Percentiles rank a stretch among this genome's conserved stretches.
Evolutionary conservation across 805 yeast genomes (phyloP).

Genomic region (Wickerhamomyces chaumierensis): DNA sequence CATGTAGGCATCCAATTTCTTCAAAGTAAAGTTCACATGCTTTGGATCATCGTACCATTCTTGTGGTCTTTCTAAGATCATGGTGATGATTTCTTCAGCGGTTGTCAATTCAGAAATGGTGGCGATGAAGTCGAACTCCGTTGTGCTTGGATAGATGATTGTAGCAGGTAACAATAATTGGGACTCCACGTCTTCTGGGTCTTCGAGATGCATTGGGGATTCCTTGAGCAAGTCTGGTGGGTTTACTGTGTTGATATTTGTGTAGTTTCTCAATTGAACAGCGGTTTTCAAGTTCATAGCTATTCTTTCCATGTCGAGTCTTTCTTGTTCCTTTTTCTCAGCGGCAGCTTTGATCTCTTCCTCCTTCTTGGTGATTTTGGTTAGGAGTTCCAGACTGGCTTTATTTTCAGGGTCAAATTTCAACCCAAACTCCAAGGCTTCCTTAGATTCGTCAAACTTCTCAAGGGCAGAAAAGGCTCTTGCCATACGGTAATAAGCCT

Average conservation of each 20-base stretch:
- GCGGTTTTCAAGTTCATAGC: slow-evolving; percentile 44
- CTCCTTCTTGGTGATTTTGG: slow-evolving; percentile 29
- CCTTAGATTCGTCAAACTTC: slow-evolving; percentile 60
- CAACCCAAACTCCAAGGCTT: slow-evolving; percentile 55
- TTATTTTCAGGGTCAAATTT: slow-evolving; percentile 47
- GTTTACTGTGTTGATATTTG: slow-evolving; percentile 33
- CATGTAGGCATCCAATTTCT: slow-evolving; percentile 61
- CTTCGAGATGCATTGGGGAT: slow-evolving; percentile 47
- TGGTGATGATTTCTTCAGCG: slow-evolving; percentile 47
- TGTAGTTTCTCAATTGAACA: slow-evolving; percentile 44
- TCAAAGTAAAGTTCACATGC: slow-evolving; percentile 46
- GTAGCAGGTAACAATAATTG: slow-evolving; percentile 75
- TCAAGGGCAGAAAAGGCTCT: slow-evolving; percentile 66
- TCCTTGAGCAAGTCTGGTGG: slow-evolving; percentile 49
- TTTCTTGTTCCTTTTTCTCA: slow-evolving; percentile 21
- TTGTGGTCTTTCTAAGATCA: slow-evolving; percentile 54
- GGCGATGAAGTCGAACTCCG: slow-evolving; percentile 75
- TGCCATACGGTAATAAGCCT: slow-evolving; percentile 80
- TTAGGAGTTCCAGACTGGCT: slow-evolving; percentile 37
- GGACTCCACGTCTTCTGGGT: slow-evolving; percentile 57
- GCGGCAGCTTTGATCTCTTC: slow-evolving; percentile 19
- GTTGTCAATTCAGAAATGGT: slow-evolving; percentile 65
- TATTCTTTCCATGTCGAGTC: slow-evolving; percentile 28
- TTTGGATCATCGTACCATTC: slow-evolving; percentile 54
- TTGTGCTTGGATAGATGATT: slow-evolving; percentile 70